Base-by-base conservation (phyloP, 768 basidiomycete genomes). In the Mycena amicta region DNA sequence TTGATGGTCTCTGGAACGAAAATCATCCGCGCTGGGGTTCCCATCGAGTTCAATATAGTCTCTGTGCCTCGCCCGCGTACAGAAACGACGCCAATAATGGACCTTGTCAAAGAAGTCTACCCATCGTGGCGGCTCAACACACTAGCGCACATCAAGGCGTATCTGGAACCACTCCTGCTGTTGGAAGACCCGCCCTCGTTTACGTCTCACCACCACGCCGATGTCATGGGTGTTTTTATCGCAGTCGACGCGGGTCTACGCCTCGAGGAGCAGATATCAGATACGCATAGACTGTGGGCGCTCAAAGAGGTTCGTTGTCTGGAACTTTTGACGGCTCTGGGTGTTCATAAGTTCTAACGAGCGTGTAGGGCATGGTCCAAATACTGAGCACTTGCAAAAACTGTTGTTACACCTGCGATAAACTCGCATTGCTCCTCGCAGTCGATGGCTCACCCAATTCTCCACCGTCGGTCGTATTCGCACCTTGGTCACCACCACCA, bases 361-460 rank as follows among this genome's bases (percentile, higher is more conserved):
- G n/a, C 39, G 16, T 23, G 29, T 39, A 58, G 57, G 50, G 57
- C 31, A 39, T 58, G 26, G 23, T 49, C 23, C 51, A 58, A 28
- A 52, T 58, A 25, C 43, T 58, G 8, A 20, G 20, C 11, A 37
- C 20, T 1, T 22, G 30, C 25, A 53, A 52, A 26, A 53, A 33
- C 29, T 58, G 57, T 51, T 58, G 57, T 43, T 58, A 58, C 45
- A 26, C 51, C 33, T 58, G 57, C 33, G 45, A 58, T 8, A 52
- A 52, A 31, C 26, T 58, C 22, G 52, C 43, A 30, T 46, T 31
- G 18, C 28, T 58, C 11, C 30, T 58, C 18, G 23, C 41, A n/a
- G 33, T 50, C 25, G 49, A 55, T 39, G 5, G 5, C 43, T 8
- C 47, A 26, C 23, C 26, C 23, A 25, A 5, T n/a, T 33, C 50